Evolutionary conservation across 2,329 filamentous ascomycete species (phyloP), one percentile per base, ranked within the genome.

Genomic region (Microsporum canis): DNA sequence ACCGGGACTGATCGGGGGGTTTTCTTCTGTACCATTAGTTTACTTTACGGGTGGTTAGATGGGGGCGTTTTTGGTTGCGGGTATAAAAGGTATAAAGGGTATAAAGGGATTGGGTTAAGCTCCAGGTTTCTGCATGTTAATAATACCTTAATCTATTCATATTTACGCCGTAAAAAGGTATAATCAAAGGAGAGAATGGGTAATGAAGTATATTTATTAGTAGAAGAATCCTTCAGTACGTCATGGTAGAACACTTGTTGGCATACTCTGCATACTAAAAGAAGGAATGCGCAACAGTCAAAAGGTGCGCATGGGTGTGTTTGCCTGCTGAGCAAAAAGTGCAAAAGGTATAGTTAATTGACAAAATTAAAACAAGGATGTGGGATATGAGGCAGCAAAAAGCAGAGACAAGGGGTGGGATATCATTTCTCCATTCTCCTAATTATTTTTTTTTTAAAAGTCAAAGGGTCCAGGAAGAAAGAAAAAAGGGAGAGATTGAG

Each of bases 391-490:
- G 12, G 49, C 49, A 53, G 27, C 27, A n/a, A 34, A 53, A 27
- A 31, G 49, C 31, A 53, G n/a, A n/a, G 7, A 27, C 6, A 12
- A n/a, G 49, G 31, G 49, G 45, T 27, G 45, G 45, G 49, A 33
- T 53, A 33, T 53, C 49, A 53, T 12, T 53, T 53, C 49, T 53
- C 49, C 49, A 53, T 53, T 53, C 49, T 53, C 49, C 49, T 53
- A 34, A 53, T 53, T 43, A 43, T 43, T 43, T 43, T 43, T 53
- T 53, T 53, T 49, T 53, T 51, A 14, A 29, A 57, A 38, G 23
- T 23, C n/a, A 57, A 47, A 57, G 38, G 38, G 55, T 57, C 55
- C 33, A 39, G 38, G 38, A 57, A 57, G 55, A 57, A 57, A 39
- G 33, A 57, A 38, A 38, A 17, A 38, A 57, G 3, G 27, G 5